phyloP scores from a whole-genome alignment of 768 basidiomycete species.

The Boletellus sp. region DNA sequence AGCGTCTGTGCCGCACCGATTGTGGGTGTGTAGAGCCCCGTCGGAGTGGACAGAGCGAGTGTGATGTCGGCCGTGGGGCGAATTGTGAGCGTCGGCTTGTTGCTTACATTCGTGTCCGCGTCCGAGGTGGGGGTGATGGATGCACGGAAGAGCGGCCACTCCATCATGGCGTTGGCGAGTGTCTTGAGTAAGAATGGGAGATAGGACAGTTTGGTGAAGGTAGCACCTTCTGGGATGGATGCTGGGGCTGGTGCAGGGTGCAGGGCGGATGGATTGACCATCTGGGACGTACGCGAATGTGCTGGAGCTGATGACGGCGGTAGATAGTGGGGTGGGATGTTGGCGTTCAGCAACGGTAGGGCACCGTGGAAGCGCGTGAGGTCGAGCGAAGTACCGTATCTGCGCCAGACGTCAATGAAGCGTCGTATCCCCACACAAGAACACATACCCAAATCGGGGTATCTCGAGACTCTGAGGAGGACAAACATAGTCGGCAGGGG shows the following conservation, averaged over 20 bases:
- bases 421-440: not conserved
- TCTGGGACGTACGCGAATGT: conserved; percentile 15
- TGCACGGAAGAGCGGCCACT: conserved; percentile 81
- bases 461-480: conserved; percentile 68
- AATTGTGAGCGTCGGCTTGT: conserved; percentile 66
- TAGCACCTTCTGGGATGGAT: conserved; percentile 46
- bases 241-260: conserved; percentile 39
- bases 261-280: conserved; percentile 40
- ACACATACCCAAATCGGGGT: conserved; percentile 73
- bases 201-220: conserved; percentile 69
- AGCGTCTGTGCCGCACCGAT: conserved; percentile 50
- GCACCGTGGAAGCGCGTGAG: conserved; percentile 64
- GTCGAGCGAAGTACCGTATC: conserved; percentile 74
- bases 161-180: conserved; percentile 71
- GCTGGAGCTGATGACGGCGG: conserved; percentile 38
- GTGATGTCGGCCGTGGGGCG: conserved; percentile 73
- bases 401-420: conserved; percentile 21
- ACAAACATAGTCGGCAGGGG: not conserved
- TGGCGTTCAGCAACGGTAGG: conserved; percentile 59
- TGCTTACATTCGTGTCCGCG: not conserved
- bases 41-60: conserved; percentile 75
- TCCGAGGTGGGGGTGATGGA: conserved; percentile 52
- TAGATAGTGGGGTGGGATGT: conserved; percentile 61
- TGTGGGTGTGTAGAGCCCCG: conserved; percentile 81
- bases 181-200: conserved; percentile 83